These are phyloP conservation scores for Phragmites australis DNA, from an alignment of 176 grass and related monocot genomes.

Conservation along the genomic window DNA sequence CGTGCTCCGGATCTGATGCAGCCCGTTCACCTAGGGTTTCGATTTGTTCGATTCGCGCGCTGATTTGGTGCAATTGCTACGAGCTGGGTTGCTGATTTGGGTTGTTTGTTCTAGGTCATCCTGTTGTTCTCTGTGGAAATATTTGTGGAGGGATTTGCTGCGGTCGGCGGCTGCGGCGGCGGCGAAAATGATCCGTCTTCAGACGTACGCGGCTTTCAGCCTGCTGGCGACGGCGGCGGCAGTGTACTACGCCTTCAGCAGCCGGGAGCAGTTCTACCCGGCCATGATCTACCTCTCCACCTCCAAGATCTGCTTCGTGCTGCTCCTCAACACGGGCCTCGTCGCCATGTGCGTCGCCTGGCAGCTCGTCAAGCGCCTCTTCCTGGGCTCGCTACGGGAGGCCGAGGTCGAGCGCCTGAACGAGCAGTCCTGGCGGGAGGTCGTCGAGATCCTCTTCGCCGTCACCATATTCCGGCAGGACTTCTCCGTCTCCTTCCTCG, in stretches of 20 bases:
- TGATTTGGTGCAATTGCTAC: neutral
- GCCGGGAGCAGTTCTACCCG: slow-evolving; percentile 93
- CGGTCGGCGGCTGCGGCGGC: neutral
- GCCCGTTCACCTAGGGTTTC: neutral
- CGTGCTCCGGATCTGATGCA: neutral
- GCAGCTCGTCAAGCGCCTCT: slow-evolving; percentile 84
- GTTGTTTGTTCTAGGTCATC: neutral
- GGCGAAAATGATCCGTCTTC: slow-evolving; percentile 68
- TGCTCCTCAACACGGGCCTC: slow-evolving; percentile 89
- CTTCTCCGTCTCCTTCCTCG: slow-evolving; percentile 85
- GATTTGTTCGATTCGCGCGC: neutral
- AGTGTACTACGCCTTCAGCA: slow-evolving; percentile 89
- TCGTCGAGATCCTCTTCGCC: slow-evolving; percentile 92
- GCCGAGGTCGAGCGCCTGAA: slow-evolving; percentile 93
- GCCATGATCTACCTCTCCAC: slow-evolving; percentile 93
- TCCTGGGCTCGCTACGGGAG: slow-evolving; percentile 84
- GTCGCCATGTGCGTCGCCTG: slow-evolving; percentile 89
- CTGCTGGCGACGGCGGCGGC: slow-evolving; percentile 78
- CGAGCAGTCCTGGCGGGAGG: slow-evolving; percentile 93
- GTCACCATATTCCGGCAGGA: slow-evolving; percentile 98
- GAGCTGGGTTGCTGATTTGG: neutral
- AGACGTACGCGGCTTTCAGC: slow-evolving; percentile 91
- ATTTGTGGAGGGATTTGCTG: neutral
- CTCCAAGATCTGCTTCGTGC: slow-evolving; percentile 96
- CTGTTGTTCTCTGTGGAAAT: neutral